These are phyloP conservation scores for Phyllosticta ampelicida DNA, from an alignment of 2,329 filamentous ascomycete genomes.

Conservation along the genomic window DNA sequence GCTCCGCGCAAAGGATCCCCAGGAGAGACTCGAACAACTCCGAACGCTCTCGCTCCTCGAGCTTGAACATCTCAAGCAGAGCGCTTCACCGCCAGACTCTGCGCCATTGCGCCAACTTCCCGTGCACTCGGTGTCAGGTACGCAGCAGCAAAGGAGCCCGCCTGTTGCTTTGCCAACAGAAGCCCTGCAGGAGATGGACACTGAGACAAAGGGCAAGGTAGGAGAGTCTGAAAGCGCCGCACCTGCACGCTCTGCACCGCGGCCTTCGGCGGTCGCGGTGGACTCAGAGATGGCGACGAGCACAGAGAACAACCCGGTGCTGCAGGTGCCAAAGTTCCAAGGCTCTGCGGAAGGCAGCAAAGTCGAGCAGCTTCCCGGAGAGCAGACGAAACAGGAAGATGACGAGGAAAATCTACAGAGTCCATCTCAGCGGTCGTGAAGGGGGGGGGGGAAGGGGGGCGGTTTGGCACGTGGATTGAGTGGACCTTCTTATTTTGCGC, in stretches of 20 bases:
- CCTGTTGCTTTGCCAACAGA: not conserved
- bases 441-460: not conserved
- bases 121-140: conserved; percentile 19
- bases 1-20: conserved; percentile 31
- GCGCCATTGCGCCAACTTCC: conserved; percentile 23
- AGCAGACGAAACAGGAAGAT: not conserved
- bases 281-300: not conserved
- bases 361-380: not conserved
- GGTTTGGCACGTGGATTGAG: not conserved
- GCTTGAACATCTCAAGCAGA: conserved; percentile 29
- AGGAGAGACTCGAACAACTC: conserved; percentile 36
- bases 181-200: not conserved
- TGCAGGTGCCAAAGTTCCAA: not conserved
- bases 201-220: not conserved
- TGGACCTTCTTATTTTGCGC: not conserved
- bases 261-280: not conserved
- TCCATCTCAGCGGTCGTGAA: conserved; percentile 11
- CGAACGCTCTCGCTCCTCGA: conserved; percentile 35
- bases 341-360: not conserved
- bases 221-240: not conserved
- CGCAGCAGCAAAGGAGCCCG: not conserved
- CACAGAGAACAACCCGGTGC: not conserved
- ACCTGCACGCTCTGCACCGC: not conserved
- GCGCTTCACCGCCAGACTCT: conserved; percentile 21
- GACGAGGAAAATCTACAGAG: conserved; percentile 14